Conservation (phyloP, 2,329 filamentous ascomycete genomes). For the Diaporthe humulicola region DNA sequence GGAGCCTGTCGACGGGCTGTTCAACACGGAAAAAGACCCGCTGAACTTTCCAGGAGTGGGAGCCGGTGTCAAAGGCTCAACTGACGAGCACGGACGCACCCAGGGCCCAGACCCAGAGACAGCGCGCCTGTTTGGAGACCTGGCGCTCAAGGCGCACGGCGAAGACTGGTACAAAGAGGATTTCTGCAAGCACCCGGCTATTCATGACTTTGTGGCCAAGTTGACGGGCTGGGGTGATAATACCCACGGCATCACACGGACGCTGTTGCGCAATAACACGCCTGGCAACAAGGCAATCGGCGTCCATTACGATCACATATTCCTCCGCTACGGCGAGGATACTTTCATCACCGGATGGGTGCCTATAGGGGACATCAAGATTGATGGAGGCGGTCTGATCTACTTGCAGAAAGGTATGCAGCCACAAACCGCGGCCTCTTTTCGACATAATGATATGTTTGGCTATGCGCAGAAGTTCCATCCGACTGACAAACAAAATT, state of each 20-base stretch:
- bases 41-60: slow-evolving; percentile 66
- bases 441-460: neutral
- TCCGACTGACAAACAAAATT: neutral
- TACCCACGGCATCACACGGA: slow-evolving; percentile 60
- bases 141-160: slow-evolving; percentile 7
- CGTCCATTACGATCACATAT: slow-evolving; percentile 73
- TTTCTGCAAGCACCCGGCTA: slow-evolving; percentile 53
- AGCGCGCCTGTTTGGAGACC: neutral
- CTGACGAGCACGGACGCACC: neutral
- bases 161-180: slow-evolving; percentile 45
- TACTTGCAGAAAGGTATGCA: slow-evolving; percentile 64
- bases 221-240: slow-evolving; percentile 67
- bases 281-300: slow-evolving; percentile 69
- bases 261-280: slow-evolving; percentile 68
- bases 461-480: neutral
- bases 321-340: slow-evolving; percentile 66
- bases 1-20: slow-evolving; percentile 65
- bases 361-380: slow-evolving; percentile 64
- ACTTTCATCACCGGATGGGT: slow-evolving; percentile 70
- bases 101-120: neutral
- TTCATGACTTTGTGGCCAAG: slow-evolving; percentile 62
- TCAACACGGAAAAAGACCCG: slow-evolving; percentile 57
- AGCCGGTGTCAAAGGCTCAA: slow-evolving; percentile 54
- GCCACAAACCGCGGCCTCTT: neutral
- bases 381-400: slow-evolving; percentile 70